Percentiles rank a stretch among this genome's conserved stretches.
phyloP scores from a whole-genome alignment of 331 rosid genomes.

The Malus hybrid region DNA sequence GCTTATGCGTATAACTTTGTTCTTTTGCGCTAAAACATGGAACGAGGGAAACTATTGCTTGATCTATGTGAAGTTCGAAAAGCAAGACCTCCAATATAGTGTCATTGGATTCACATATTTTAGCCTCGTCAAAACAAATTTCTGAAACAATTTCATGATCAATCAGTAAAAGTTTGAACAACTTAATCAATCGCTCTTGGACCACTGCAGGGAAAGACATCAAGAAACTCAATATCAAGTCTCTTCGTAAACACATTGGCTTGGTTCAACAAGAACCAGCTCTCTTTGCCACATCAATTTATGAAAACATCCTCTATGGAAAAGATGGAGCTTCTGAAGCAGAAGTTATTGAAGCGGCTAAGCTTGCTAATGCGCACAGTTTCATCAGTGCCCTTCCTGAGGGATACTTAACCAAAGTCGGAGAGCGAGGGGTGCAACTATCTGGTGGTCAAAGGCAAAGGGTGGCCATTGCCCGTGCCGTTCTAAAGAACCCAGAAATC shows the following conservation, averaged over 20 bases:
- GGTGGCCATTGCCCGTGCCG: constrained; percentile 89
- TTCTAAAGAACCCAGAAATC: constrained; percentile 78
- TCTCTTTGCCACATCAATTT: constrained; percentile 79
- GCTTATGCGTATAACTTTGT: background rate
- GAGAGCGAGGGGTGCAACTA: constrained; percentile 90
- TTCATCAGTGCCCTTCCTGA: constrained; percentile 84
- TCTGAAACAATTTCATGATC: no score
- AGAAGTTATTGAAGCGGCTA: constrained; percentile 85
- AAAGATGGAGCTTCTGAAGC: constrained; percentile 82
- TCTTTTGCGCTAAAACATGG: background rate
- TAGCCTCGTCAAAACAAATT: no score
- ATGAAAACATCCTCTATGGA: constrained; percentile 80
- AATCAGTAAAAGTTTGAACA: no score
- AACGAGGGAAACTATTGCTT: background rate
- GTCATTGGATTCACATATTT: no score
- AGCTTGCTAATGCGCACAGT: constrained; percentile 82
- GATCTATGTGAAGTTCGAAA: no score
- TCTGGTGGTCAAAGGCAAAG: constrained; percentile 94
- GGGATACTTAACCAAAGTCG: constrained; percentile 87
- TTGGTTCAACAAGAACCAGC: constrained; percentile 98
- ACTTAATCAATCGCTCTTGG: no score
- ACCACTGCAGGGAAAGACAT: constrained; percentile 68
- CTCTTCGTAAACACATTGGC: constrained; percentile 79
- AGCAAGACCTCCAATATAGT: no score
- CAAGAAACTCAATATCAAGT: constrained; percentile 58